Evolutionary conservation across 306 rosid genomes (phyloP), one percentile per base, ranked within the genome.

Genomic region (Amphicarpaea edgeworthii): DNA sequence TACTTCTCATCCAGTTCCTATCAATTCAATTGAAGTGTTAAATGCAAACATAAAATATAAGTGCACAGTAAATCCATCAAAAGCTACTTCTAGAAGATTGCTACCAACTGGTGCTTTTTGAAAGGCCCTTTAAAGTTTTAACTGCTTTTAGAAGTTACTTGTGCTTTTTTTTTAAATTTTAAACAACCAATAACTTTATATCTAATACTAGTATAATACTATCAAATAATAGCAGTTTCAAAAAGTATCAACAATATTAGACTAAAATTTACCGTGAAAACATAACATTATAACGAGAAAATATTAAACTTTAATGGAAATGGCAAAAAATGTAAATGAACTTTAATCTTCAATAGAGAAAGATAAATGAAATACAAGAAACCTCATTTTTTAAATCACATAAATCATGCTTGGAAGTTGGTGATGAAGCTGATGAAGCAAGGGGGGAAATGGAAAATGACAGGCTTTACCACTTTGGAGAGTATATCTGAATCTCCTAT

Each of bases 401-500:
- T n/a, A n/a, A n/a, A n/a, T n/a, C n/a, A n/a, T n/a, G n/a, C n/a
- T n/a, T n/a, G n/a, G n/a, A n/a, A n/a, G n/a, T n/a, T n/a, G n/a
- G n/a, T n/a, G n/a, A n/a, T n/a, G n/a, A n/a, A n/a, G n/a, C n/a
- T n/a, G n/a, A n/a, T n/a, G n/a, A n/a, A n/a, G n/a, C n/a, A n/a
- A n/a, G n/a, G n/a, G n/a, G n/a, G n/a, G n/a, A n/a, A n/a, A n/a
- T n/a, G n/a, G n/a, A n/a, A n/a, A n/a, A n/a, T n/a, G n/a, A n/a
- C n/a, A n/a, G n/a, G n/a, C n/a, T n/a, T n/a, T n/a, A n/a, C n/a
- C n/a, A n/a, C n/a, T n/a, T n/a, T n/a, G n/a, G n/a, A n/a, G n/a
- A 12, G 71, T 92, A 74, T 90, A 96, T 54, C 79, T 92, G 85
- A 96, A 88, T 81, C 93, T 92, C 88, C 97, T 86, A 72, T 77